Percentiles rank a stretch among this genome's conserved stretches.
These are phyloP conservation scores for Boletus patriciae DNA, from an alignment of 768 basidiomycete species.

Conservation along the genomic window DNA sequence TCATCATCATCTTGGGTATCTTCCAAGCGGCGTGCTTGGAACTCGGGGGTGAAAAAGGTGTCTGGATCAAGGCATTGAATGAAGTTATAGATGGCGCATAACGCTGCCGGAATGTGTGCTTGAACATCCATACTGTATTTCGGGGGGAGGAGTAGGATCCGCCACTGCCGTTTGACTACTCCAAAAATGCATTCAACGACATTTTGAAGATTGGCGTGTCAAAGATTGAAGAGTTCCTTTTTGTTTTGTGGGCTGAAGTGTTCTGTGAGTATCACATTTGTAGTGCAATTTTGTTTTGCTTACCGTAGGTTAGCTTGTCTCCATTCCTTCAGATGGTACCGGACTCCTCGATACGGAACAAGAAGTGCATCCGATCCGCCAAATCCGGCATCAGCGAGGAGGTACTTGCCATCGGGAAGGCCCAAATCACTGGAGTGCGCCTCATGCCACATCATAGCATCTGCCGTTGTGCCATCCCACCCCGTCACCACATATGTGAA, in stretches of 20 bases:
- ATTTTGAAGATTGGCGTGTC: background rate
- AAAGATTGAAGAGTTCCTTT: background rate
- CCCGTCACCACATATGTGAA: slow-evolving; percentile 16
- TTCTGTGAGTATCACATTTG: no score
- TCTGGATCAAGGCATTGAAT: no score
- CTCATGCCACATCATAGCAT: slow-evolving; percentile 12
- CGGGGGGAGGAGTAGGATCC: background rate
- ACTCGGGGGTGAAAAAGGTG: no score
- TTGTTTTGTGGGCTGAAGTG: no score
- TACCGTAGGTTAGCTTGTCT: background rate
- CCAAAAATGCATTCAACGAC: background rate
- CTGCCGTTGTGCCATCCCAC: slow-evolving; percentile 17
- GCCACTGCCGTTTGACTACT: background rate
- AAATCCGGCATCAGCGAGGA: slow-evolving; percentile 11
- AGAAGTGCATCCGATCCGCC: slow-evolving; percentile 27
- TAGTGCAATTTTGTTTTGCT: no score
- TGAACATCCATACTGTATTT: background rate
- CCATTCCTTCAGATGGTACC: slow-evolving; percentile 42
- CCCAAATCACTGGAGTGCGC: slow-evolving; percentile 3
- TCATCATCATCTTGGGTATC: background rate
- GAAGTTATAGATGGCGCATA: no score
- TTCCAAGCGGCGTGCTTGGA: background rate
- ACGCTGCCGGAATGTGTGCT: background rate
- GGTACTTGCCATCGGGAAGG: background rate
- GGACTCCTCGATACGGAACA: slow-evolving; percentile 38